Base-by-base conservation (phyloP, 495 filamentous ascomycete species). In the Penicillium dipodomyicola region DNA sequence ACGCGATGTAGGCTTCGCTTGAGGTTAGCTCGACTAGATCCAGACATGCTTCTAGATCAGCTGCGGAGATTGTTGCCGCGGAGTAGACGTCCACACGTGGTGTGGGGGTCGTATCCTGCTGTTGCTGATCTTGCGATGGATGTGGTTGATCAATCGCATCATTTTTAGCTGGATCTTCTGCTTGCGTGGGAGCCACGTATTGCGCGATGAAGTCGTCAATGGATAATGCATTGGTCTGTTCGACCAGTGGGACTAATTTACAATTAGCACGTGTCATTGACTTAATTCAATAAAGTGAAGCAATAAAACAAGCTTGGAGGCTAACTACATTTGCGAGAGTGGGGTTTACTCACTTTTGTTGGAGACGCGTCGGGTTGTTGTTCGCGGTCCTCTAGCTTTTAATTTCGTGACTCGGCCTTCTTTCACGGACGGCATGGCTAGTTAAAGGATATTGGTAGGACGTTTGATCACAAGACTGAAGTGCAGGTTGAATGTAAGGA, bases 21-120 rank as follows among this genome's bases (percentile, higher is more conserved):
- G 88, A 92, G 0, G 90, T 92, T n/a, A 72, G 68, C 65, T 86
- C 80, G 58, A 96, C 79, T 17, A 96, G 77, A 25, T 72, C 54
- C 67, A 90, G 89, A 70, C 91, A 96, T 1, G 80, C 78, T 22
- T 79, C 64, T 43, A 95, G 73, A 29, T 90, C 84, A 2, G 63
- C 55, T 2, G 62, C 23, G 12, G 71, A 68, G 25, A 94, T 71
- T 2, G 72, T 72, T 3, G 64, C 49, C 3, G 85, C 64, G 0
- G 76, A 68, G 42, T 77, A 70, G 12, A 91, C 60, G 19, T 72
- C 65, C 5, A 73, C 20, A 5, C 22, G 37, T 49, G 60, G 56
- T 22, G 22, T 19, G 37, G 23, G 3, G 23, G 33, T 4, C 17
- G 8, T 17, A 11, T 49, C 17, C 12, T 44, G 30, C 15, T 49